Evolutionary conservation across 2,329 filamentous ascomycete species (phyloP).

Genomic region (Colletotrichum tanaceti): DNA sequence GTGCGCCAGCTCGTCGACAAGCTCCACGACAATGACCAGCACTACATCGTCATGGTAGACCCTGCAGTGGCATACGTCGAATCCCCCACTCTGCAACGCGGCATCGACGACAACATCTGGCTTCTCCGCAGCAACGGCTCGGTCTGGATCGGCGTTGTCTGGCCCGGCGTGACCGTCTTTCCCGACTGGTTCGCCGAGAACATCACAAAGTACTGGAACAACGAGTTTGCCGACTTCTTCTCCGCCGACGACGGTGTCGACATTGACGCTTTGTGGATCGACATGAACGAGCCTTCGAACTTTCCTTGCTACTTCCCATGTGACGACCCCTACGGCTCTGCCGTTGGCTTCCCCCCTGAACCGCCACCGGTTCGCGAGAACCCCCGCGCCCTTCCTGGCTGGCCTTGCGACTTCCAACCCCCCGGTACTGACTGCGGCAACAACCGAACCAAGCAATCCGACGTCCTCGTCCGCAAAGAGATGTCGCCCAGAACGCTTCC

Average conservation of each 20-base stretch:
- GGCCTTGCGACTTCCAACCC: conserved; percentile 56
- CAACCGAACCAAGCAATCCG: conserved; percentile 34
- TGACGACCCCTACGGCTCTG: conserved; percentile 55
- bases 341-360: conserved; percentile 65
- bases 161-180: conserved; percentile 79
- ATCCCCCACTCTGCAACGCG: conserved; percentile 55
- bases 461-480: conserved; percentile 3
- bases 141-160: conserved; percentile 74
- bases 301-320: conserved; percentile 45
- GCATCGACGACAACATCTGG: conserved; percentile 59
- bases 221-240: conserved; percentile 75
- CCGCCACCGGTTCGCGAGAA: conserved; percentile 72
- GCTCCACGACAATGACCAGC: conserved; percentile 74
- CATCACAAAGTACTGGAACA: conserved; percentile 75
- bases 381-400: conserved; percentile 75
- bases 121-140: conserved; percentile 66
- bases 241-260: conserved; percentile 72
- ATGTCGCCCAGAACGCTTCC: conserved; percentile 11
- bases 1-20: conserved; percentile 75
- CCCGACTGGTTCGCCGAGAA: conserved; percentile 81
- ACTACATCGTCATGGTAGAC: conserved; percentile 84
- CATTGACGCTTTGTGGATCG: conserved; percentile 83
- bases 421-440: conserved; percentile 31
- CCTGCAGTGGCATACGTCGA: conserved; percentile 68
- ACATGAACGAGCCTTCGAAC: conserved; percentile 66